Conservation (phyloP, 164 flowering plant species). For the Annona squamosa region DNA sequence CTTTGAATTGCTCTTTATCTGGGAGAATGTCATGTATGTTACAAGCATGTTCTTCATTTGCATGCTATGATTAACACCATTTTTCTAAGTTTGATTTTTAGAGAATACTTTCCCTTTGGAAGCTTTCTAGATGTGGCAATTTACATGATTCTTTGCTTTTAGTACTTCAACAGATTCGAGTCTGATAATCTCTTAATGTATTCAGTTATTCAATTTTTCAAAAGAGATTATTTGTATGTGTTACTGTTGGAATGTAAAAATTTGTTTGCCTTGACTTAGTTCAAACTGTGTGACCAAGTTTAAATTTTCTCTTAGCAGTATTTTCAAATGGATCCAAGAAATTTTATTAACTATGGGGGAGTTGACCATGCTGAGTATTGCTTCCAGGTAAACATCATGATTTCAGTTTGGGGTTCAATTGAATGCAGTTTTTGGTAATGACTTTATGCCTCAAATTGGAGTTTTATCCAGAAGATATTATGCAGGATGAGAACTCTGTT, state of each 20-base stretch:
- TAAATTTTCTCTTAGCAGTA: constrained; percentile 37
- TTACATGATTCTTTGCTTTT: neutral
- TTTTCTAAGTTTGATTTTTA: neutral
- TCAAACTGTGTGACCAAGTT: constrained; percentile 3
- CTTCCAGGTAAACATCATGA: constrained; percentile 55
- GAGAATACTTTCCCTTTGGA: neutral
- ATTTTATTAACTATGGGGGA: constrained; percentile 64
- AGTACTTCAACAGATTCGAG: neutral
- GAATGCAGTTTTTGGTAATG: too few species aligned
- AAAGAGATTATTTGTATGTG: neutral
- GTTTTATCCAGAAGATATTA: too few species aligned
- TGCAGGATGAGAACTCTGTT: too few species aligned
- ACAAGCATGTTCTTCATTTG: neutral
- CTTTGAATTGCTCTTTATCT: neutral
- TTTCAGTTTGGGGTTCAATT: neutral
- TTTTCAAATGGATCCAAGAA: constrained; percentile 74
- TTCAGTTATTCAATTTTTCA: neutral
- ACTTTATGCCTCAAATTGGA: too few species aligned
- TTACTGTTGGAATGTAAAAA: neutral
- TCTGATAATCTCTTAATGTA: neutral
- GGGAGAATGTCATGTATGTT: too few species aligned
- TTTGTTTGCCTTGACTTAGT: neutral
- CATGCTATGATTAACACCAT: neutral
- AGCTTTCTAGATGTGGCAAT: neutral
- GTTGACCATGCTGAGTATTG: constrained; percentile 79